Evolutionary conservation across 2,329 filamentous ascomycete species (phyloP).

Genomic region (Ascocoryne sarcoides): DNA sequence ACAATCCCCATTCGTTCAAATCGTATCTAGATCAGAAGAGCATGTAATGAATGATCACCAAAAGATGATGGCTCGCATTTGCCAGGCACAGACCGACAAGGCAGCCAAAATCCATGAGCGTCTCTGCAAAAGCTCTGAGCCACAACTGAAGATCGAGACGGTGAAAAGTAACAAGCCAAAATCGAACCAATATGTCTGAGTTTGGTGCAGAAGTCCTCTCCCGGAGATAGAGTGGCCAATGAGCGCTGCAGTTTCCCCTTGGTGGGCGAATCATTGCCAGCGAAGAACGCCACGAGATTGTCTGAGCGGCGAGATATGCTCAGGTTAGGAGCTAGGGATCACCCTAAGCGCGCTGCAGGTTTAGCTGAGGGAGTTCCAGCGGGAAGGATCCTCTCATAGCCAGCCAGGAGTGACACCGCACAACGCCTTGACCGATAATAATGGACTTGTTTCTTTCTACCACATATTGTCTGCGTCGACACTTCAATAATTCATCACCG

Average conservation of each 20-base stretch:
- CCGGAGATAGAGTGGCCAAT: neutral
- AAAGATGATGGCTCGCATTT: neutral
- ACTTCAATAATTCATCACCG: too few species aligned
- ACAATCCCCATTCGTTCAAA: neutral
- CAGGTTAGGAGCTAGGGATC: too few species aligned
- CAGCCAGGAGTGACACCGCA: neutral
- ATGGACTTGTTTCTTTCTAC: neutral
- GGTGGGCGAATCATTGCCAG: neutral
- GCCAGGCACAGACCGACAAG: neutral
- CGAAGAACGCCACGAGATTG: neutral
- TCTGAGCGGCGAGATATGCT: too few species aligned
- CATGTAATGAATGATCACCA: neutral
- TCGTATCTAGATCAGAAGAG: neutral
- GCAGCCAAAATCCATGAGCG: neutral
- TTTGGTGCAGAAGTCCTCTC: neutral
- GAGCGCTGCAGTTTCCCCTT: neutral
- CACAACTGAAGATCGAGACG: neutral
- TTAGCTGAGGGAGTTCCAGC: neutral
- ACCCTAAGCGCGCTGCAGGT: neutral
- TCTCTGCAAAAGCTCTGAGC: neutral
- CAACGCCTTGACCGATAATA: constrained; percentile 1
- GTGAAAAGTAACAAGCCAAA: neutral
- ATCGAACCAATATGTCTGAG: neutral
- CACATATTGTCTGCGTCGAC: neutral
- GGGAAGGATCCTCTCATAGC: neutral